Conservation (phyloP, 768 basidiomycete species). For the Hydnomerulius pinastri region DNA sequence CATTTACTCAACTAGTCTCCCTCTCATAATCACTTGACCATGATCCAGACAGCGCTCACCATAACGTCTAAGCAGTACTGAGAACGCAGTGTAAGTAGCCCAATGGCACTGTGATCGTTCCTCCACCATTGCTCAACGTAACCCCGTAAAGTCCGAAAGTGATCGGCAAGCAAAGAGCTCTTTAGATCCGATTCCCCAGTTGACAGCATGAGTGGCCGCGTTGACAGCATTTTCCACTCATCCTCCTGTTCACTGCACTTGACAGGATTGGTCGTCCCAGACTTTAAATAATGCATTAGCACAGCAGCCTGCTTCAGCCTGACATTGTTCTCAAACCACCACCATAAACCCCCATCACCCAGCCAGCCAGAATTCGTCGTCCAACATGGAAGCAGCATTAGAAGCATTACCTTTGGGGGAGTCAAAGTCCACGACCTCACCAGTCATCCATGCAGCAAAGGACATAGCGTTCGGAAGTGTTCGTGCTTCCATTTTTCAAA, state of each 20-base stretch:
- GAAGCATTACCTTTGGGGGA: constrained; percentile 16
- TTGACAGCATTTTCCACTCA: constrained; percentile 21
- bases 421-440: constrained; percentile 12
- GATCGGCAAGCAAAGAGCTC: too few relatives aligned
- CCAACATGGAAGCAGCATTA: constrained; percentile 17
- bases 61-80: too few relatives aligned
- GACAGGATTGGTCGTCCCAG: constrained; percentile 26
- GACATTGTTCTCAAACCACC: not conserved
- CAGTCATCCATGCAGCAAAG: constrained; percentile 33
- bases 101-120: too few relatives aligned
- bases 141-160: too few relatives aligned
- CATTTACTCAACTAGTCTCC: too few relatives aligned
- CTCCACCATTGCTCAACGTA: too few relatives aligned
- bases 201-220: too few relatives aligned
- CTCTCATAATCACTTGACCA: too few relatives aligned
- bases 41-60: too few relatives aligned
- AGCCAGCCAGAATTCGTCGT: not conserved
- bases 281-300: constrained; percentile 28
- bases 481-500: constrained; percentile 26
- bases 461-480: constrained; percentile 63
- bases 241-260: constrained; percentile 9
- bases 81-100: too few relatives aligned
- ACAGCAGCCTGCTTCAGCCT: constrained; percentile 2
- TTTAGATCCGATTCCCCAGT: too few relatives aligned
- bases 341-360: constrained; percentile 1